Percentiles rank a stretch among this genome's conserved stretches.
phyloP scores from a whole-genome alignment of 2,329 filamentous ascomycete genomes.

The Zasmidium cellare region DNA sequence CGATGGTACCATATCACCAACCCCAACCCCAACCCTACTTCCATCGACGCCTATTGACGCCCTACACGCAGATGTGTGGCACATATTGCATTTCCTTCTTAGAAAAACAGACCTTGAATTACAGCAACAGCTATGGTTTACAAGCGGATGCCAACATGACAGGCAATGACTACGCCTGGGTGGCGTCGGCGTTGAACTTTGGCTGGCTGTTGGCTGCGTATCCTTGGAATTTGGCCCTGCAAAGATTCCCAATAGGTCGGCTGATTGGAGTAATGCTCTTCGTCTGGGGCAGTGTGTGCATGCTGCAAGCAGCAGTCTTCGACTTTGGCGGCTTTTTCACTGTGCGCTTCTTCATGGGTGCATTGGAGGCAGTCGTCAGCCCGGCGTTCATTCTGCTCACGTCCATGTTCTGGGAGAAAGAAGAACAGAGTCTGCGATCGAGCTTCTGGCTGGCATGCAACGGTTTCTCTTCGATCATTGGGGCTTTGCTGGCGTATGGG shows the following conservation, averaged over 20 bases:
- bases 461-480: slow-evolving; percentile 17
- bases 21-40: not conserved
- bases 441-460: slow-evolving; percentile 22
- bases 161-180: slow-evolving; percentile 42
- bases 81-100: slow-evolving; percentile 40
- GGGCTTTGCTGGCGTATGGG: slow-evolving; percentile 30
- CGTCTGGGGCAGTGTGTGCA: slow-evolving; percentile 33
- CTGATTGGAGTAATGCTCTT: slow-evolving; percentile 20
- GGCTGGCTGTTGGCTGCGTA: slow-evolving; percentile 46
- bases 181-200: slow-evolving; percentile 47
- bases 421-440: slow-evolving; percentile 28
- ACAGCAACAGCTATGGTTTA: slow-evolving; percentile 16
- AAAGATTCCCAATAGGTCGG: slow-evolving; percentile 14
- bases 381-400: slow-evolving; percentile 43
- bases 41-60: slow-evolving; percentile 27
- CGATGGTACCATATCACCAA: slow-evolving; percentile 36
- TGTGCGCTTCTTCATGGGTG: slow-evolving; percentile 38
- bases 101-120: slow-evolving; percentile 23
- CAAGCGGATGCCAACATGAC: slow-evolving; percentile 32
- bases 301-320: slow-evolving; percentile 34
- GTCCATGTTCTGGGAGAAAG: slow-evolving; percentile 36
- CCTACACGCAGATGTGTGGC: slow-evolving; percentile 49
- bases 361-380: slow-evolving; percentile 33
- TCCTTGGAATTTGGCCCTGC: slow-evolving; percentile 37
- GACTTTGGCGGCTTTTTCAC: slow-evolving; percentile 36